phyloP scores from a whole-genome alignment of 306 rosid species.

The Medicago arabica region DNA sequence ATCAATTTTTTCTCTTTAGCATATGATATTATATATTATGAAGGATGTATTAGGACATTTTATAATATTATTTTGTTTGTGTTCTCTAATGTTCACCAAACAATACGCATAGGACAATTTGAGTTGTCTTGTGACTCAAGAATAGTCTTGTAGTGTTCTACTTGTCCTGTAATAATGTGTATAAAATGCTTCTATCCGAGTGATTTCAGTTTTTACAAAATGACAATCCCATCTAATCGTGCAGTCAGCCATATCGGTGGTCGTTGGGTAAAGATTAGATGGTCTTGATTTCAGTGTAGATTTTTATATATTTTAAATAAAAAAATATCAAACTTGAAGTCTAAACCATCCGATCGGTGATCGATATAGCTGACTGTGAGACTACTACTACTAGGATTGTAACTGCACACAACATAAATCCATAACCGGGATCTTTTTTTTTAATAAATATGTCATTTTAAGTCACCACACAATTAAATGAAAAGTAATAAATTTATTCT shows the following conservation, averaged over 20 bases:
- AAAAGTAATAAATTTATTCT: neutral
- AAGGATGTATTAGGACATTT: neutral
- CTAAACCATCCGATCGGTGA: no score
- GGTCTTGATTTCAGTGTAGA: neutral
- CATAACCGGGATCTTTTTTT: neutral
- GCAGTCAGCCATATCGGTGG: neutral
- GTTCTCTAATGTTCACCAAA: neutral
- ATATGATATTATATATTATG: neutral
- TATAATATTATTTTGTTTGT: no score
- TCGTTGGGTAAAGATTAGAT: no score
- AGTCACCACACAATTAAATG: neutral
- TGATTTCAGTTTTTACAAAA: no score
- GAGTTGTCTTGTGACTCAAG: neutral
- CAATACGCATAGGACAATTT: neutral
- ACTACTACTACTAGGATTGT: no score
- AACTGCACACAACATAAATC: no score
- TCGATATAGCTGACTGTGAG: no score
- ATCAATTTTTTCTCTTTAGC: neutral
- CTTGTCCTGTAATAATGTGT: no score
- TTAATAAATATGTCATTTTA: neutral
- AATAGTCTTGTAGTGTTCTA: neutral
- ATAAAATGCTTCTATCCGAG: neutral
- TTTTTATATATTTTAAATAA: no score
- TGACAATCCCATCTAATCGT: no score
- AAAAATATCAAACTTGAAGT: no score